Evolutionary conservation across 305 asterid genomes (phyloP).

Genomic region (Caryopteris hybrid): DNA sequence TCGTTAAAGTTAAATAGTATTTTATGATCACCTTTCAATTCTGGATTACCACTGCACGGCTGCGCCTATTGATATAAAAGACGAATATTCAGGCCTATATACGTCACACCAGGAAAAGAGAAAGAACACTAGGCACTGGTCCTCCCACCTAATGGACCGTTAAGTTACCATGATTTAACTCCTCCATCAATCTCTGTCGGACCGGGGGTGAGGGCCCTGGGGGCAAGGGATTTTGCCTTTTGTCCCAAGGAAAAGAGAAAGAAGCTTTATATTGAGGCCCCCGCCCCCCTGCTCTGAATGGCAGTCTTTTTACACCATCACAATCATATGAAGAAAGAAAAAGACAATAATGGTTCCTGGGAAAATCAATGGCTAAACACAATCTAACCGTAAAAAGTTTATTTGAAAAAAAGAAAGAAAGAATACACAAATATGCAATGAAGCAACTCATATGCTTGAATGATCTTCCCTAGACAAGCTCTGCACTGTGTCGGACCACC

Average conservation of each 20-base stretch:
- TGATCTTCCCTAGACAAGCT: constrained; percentile 93
- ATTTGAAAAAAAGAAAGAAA: constrained; percentile 1
- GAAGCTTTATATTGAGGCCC: neutral
- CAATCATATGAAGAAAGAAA: neutral
- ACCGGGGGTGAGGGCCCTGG: too few relatives aligned
- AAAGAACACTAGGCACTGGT: too few relatives aligned
- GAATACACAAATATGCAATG: constrained; percentile 14
- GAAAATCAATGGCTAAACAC: neutral
- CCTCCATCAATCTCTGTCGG: too few relatives aligned
- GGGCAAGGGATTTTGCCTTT: too few relatives aligned
- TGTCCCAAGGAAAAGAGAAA: neutral
- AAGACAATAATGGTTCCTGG: neutral
- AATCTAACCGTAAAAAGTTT: neutral
- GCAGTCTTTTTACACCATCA: neutral
- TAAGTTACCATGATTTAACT: too few relatives aligned
- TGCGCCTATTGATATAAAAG: too few relatives aligned
- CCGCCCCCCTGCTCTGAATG: neutral
- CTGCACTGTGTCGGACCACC: constrained; percentile 98
- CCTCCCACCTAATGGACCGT: too few relatives aligned
- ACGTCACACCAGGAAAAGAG: neutral
- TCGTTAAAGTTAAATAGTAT: too few relatives aligned
- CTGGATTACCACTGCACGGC: too few relatives aligned
- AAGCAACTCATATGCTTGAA: constrained; percentile 60
- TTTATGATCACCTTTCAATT: too few relatives aligned
- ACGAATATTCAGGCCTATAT: too few relatives aligned